These are phyloP conservation scores for California macrophylla DNA, from an alignment of 441 rosid genomes.

Conservation along the genomic window DNA sequence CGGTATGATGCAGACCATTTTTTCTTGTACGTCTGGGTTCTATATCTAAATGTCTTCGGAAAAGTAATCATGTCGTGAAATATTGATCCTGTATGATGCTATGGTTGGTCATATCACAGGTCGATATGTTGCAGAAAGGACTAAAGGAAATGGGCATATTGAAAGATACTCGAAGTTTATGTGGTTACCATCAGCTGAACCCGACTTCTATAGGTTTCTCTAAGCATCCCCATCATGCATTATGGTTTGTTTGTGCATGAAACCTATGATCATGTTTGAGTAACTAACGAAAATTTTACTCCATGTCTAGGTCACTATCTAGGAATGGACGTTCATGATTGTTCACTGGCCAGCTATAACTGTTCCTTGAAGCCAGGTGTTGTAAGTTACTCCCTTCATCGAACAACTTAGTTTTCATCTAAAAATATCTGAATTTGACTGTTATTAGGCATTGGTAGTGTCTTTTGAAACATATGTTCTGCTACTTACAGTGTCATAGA, in stretches of 20 bases:
- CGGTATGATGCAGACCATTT: conserved; percentile 35
- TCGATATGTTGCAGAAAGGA: conserved; percentile 60
- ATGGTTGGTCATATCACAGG: conserved; percentile 29
- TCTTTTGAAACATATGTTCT: background rate
- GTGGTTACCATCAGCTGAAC: conserved; percentile 50
- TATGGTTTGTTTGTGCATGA: background rate
- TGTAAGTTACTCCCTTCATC: conserved; percentile 41
- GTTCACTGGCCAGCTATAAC: conserved; percentile 57
- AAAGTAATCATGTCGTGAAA: background rate
- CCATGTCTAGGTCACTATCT: conserved; percentile 74
- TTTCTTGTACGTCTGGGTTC: background rate
- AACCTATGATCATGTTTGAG: background rate
- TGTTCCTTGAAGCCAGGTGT: conserved; percentile 77
- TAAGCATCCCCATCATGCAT: conserved; percentile 3
- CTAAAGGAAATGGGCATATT: conserved; percentile 68
- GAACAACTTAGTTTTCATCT: background rate
- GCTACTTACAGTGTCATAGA: background rate
- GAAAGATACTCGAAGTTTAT: conserved; percentile 32
- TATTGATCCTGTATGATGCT: background rate
- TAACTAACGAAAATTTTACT: background rate
- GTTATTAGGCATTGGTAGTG: conserved; percentile 1
- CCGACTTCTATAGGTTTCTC: conserved; percentile 87
- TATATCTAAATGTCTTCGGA: background rate
- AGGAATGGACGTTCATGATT: conserved; percentile 98
- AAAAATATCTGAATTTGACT: background rate